phyloP scores from a whole-genome alignment of 2,329 filamentous ascomycete genomes.

The Madurella mycetomatis region DNA sequence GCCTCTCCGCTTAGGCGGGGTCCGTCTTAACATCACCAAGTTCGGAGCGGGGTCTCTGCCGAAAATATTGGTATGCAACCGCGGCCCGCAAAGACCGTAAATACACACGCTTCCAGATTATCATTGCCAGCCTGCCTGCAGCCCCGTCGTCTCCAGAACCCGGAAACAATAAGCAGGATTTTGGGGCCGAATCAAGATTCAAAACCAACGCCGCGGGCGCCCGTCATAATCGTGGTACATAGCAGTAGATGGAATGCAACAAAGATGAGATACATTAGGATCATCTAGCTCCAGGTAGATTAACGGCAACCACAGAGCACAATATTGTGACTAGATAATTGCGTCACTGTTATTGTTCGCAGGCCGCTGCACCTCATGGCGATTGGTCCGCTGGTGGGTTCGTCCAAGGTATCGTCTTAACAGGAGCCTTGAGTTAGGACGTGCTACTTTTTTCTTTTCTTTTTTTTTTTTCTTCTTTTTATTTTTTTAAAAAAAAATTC shows the following conservation, averaged over 20 bases:
- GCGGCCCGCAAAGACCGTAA: not conserved
- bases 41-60: not conserved
- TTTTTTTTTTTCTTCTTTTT: no score
- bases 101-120: not conserved
- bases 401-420: no score
- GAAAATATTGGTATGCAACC: not conserved
- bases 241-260: not conserved
- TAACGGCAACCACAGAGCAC: not conserved
- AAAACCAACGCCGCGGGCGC: not conserved
- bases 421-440: no score
- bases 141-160: not conserved
- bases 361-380: not conserved
- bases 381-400: no score
- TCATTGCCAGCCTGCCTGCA: not conserved
- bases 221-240: not conserved
- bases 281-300: not conserved
- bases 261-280: not conserved
- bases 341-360: conserved; percentile 1
- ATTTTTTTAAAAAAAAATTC: conserved; percentile 5
- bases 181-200: not conserved
- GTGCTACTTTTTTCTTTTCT: no score
- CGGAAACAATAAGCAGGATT: not conserved
- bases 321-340: not conserved
- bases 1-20: no score
- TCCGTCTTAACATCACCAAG: not conserved